Base-by-base conservation (phyloP, 192 early-diverging fungal genomes). In the Endogone sp. region DNA sequence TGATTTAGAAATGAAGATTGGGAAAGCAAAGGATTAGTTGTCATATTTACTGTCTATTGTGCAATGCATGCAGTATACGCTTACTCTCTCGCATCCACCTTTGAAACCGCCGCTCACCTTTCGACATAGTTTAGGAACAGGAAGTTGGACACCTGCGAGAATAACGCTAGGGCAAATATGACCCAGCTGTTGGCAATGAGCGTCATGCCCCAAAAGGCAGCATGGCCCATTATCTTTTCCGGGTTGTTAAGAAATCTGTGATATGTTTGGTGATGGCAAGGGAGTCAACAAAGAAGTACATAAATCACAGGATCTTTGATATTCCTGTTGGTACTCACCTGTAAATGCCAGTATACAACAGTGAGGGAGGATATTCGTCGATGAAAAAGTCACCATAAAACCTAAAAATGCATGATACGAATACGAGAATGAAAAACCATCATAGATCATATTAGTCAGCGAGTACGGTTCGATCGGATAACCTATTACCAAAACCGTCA, bases 301-400 rank as follows among this genome's bases (percentile, higher is more conserved):
- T n/a, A n/a, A n/a, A n/a, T n/a, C n/a, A n/a, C n/a, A n/a, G n/a
- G n/a, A n/a, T n/a, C n/a, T n/a, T n/a, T n/a, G n/a, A n/a, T n/a
- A n/a, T n/a, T n/a, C n/a, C n/a, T n/a, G n/a, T n/a, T n/a, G n/a
- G n/a, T n/a, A 6, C 65, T 56, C 74, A 81, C 74, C 92, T 86
- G 81, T 96, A 98, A 63, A 97, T 90, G 24, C 97, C 97, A 27
- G 90, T 95, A 77, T 97, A 96, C 64, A 91, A 86, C 25, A 91
- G 81, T 63, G 86, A 87, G 63, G 81, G 81, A 30, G 88, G 84
- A 13, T 89, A 81, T 28, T 90, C 88, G 74, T 93, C 93, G 62
- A 96, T 86, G 81, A 98, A 96, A 70, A 97, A 97, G 72, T 98
- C 97, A 58, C 94, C 95, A 74, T 98, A 97, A 81, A 99, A 99